Evolutionary conservation across 306 rosid species (phyloP).

Genomic region (Carpinus fangiana): DNA sequence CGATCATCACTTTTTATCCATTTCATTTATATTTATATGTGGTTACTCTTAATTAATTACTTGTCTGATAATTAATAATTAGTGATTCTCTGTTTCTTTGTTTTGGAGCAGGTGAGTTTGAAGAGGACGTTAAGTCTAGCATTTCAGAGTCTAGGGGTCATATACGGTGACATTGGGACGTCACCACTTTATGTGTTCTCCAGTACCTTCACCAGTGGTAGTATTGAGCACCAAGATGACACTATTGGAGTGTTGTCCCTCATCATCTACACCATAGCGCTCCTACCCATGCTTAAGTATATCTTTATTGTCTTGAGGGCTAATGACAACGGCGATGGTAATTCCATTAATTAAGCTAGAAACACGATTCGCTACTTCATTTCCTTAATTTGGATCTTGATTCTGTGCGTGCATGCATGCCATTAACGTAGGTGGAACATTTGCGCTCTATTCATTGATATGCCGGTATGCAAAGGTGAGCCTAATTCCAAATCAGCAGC

Average conservation of each 20-base stretch:
- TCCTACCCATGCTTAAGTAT: conserved; percentile 68
- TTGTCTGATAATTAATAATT: too few species aligned
- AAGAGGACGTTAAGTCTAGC: conserved; percentile 54
- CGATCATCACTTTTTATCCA: neutral
- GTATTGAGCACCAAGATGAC: conserved; percentile 44
- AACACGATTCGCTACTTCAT: too few species aligned
- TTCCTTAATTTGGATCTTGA: neutral
- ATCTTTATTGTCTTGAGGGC: conserved; percentile 77
- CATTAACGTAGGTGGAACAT: conserved; percentile 55
- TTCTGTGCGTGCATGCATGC: too few species aligned
- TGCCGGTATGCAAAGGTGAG: conserved; percentile 57
- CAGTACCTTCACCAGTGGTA: conserved; percentile 41
- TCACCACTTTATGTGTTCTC: conserved; percentile 77
- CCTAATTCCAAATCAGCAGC: conserved; percentile 64
- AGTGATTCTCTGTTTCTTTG: neutral
- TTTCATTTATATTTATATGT: neutral
- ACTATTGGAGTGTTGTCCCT: conserved; percentile 64
- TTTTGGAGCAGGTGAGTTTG: conserved; percentile 39
- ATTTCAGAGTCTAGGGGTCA: conserved; percentile 79
- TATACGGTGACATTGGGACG: conserved; percentile 90
- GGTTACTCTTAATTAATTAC: too few species aligned
- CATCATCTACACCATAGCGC: conserved; percentile 67
- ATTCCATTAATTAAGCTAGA: neutral
- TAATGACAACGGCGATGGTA: conserved; percentile 80
- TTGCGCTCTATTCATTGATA: conserved; percentile 70